phyloP scores from a whole-genome alignment of 495 filamentous ascomycete species.

The Chaetomium cochliodes region DNA sequence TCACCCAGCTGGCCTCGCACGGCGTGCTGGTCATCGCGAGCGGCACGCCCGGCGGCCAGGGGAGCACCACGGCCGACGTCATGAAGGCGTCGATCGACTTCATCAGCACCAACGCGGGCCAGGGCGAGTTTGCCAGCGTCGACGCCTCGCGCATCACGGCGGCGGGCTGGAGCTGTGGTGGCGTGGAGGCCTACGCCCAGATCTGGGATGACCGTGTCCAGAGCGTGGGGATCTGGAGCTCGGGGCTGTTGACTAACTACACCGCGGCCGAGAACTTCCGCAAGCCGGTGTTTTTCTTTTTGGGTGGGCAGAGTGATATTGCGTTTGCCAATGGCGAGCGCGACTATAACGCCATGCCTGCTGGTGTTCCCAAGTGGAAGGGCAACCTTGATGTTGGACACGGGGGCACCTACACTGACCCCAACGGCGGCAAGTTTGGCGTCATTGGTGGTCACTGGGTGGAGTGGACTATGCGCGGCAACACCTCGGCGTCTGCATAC shows the following conservation, averaged over 20 bases:
- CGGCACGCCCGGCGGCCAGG: slow-evolving; percentile 29
- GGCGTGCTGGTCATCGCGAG: slow-evolving; percentile 35
- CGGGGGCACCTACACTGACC: slow-evolving; percentile 29
- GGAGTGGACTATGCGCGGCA: slow-evolving; percentile 30
- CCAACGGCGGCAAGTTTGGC: slow-evolving; percentile 36
- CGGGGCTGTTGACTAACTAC: slow-evolving; percentile 25
- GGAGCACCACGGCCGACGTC: slow-evolving; percentile 24
- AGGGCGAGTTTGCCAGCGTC: background rate
- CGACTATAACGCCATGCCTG: slow-evolving; percentile 32
- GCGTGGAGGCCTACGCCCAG: slow-evolving; percentile 33
- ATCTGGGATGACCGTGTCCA: slow-evolving; percentile 27
- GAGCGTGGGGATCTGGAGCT: slow-evolving; percentile 33
- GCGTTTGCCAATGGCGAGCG: slow-evolving; percentile 37
- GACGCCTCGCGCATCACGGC: slow-evolving; percentile 26
- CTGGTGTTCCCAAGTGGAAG: slow-evolving; percentile 37
- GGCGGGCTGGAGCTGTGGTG: slow-evolving; percentile 33
- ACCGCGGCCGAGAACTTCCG: slow-evolving; percentile 22
- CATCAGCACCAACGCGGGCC: slow-evolving; percentile 14
- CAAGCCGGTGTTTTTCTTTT: slow-evolving; percentile 31
- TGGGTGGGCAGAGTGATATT: slow-evolving; percentile 35
- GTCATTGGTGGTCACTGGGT: slow-evolving; percentile 24
- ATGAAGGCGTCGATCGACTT: slow-evolving; percentile 33
- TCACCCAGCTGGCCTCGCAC: slow-evolving; percentile 32
- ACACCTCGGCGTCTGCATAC: slow-evolving; percentile 23
- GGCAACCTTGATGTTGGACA: slow-evolving; percentile 40